phyloP scores from a whole-genome alignment of 257 asterid genomes.

The Ballota nigra region DNA sequence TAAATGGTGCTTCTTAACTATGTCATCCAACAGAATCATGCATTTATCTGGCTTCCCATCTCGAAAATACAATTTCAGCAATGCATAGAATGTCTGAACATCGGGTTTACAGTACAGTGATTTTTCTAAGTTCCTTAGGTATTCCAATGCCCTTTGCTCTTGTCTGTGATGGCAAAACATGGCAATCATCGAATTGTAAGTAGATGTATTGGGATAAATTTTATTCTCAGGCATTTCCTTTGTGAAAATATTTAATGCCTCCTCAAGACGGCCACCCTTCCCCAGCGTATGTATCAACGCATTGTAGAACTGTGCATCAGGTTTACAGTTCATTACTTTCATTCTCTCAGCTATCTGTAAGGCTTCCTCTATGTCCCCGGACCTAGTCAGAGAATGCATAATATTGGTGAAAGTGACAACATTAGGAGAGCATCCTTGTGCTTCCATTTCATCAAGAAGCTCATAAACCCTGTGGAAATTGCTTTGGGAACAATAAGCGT shows the following conservation, averaged over 20 bases:
- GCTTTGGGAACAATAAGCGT: conserved; percentile 52
- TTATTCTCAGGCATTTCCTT: conserved; percentile 52
- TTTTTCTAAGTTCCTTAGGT: conserved; percentile 50
- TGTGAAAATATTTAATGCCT: conserved; percentile 50
- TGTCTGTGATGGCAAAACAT: conserved; percentile 65
- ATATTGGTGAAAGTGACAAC: conserved; percentile 55
- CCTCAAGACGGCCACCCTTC: conserved; percentile 44
- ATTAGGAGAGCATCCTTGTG: conserved; percentile 43
- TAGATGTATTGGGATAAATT: conserved; percentile 62
- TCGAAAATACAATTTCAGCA: conserved; percentile 35
- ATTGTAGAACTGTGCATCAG: conserved; percentile 70
- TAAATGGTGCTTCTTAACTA: conserved; percentile 24
- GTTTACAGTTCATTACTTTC: conserved; percentile 58
- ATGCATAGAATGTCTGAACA: conserved; percentile 63
- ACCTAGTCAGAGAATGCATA: conserved; percentile 63
- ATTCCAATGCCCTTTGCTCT: conserved; percentile 49
- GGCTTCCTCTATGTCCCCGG: conserved; percentile 56
- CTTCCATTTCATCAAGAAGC: conserved; percentile 79
- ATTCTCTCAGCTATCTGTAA: conserved; percentile 52
- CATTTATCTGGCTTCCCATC: conserved; percentile 22
- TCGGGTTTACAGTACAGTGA: conserved; percentile 73
- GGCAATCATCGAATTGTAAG: conserved; percentile 78
- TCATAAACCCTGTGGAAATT: conserved; percentile 54
- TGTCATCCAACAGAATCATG: conserved; percentile 11
- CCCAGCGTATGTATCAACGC: conserved; percentile 71